These are phyloP conservation scores for Suillus brevipes DNA, from an alignment of 768 basidiomycete species.

Conservation along the genomic window DNA sequence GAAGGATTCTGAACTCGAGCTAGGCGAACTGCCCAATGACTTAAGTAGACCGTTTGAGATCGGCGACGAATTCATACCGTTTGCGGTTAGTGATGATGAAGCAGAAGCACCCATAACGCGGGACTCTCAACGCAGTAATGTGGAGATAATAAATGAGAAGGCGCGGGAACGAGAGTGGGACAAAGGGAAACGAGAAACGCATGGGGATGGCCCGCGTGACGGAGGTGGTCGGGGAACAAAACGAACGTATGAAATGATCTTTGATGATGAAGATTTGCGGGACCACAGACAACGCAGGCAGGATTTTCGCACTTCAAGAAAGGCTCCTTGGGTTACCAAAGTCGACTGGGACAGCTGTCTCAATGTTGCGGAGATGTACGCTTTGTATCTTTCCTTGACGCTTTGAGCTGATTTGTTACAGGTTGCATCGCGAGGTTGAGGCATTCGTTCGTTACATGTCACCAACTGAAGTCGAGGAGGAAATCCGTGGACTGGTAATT, in stretches of 20 bases:
- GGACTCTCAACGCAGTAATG: conserved; percentile 18
- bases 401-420: conserved; percentile 30
- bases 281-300: conserved; percentile 46
- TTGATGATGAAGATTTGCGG: conserved; percentile 45
- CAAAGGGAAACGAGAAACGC: conserved; percentile 32
- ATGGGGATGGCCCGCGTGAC: conserved; percentile 25
- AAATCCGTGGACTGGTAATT: conserved; percentile 75
- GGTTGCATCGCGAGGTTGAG: conserved; percentile 84
- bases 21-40: conserved; percentile 14
- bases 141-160: conserved; percentile 21
- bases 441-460: conserved; percentile 88
- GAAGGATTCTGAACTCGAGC: conserved; percentile 18
- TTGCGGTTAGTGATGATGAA: conserved; percentile 21
- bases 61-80: conserved; percentile 35
- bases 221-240: conserved; percentile 32
- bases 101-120: conserved; percentile 11
- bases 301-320: conserved; percentile 51
- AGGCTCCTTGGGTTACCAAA: conserved; percentile 65
- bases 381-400: conserved; percentile 18
- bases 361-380: conserved; percentile 85
- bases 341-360: conserved; percentile 73
- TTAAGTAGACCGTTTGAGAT: conserved; percentile 18
- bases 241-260: conserved; percentile 45
- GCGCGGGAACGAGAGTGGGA: conserved; percentile 42
- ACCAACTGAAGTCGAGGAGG: conserved; percentile 83